Base-by-base conservation (phyloP, 2,329 filamentous ascomycete species). In the Zalaria sp. region DNA sequence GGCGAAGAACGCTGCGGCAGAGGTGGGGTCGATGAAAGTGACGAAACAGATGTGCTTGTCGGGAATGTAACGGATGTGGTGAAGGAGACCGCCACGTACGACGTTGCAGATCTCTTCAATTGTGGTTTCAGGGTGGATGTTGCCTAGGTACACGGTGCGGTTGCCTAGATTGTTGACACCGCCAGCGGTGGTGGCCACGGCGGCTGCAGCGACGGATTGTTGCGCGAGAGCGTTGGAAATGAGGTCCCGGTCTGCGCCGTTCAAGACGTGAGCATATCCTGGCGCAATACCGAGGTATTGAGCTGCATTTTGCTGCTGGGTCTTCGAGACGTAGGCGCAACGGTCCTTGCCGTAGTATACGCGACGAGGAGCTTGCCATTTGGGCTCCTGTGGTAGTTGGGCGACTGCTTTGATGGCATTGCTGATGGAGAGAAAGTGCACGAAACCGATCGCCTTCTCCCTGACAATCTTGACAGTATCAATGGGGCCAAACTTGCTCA, bases 11-110 rank as follows among this genome's bases (percentile, higher is more conserved):
- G 89, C 95, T 34, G 91, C 91, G 25, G 91, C 91, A 3, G 91
- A 93, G 25, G 91, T 98, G 5, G 91, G 91, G 57, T 98, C 91
- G 61, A 98, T 96, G 65, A 98, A 98, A 1, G 91, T 98, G 43
- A 98, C 91, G 58, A 98, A 98, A 72, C 91, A 98, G 53, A 98
- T 98, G 66, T 98, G 91, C 76, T 98, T 98, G 69, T 98, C 91
- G 5, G 91, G 91, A 54, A 98, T 98, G 66, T 96, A 98, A 53
- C 91, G 86, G 62, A 98, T 93, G 63, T 98, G 91, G 63, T 98
- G 91, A 54, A 98, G 73, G 50, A 98, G 75, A 53, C 91, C 91
- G 45, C 91, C 91, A 49, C 91, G 79, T 40, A 98, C 91, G 43
- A 98, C 91, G 57, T 98, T 98, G 74, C 91, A 98, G 60, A 98